Percentiles rank a stretch among this genome's conserved stretches.
These are phyloP conservation scores for Trifolium repens DNA, from an alignment of 306 rosid genomes.

Conservation along the genomic window DNA sequence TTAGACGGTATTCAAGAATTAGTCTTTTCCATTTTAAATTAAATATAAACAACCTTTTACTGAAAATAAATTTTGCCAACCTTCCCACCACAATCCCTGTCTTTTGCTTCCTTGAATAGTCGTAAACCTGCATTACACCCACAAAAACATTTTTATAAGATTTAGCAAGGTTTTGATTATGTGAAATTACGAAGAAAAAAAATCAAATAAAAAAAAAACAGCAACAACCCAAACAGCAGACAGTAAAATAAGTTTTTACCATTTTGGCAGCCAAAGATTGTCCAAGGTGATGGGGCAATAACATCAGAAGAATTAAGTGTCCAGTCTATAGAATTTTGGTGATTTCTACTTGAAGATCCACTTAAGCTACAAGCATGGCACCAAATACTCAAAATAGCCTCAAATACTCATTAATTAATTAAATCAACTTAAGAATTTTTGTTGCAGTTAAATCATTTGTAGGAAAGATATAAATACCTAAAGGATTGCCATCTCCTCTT, in stretches of 20 bases:
- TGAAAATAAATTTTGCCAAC: slow-evolving; percentile 48
- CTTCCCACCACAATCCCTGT: slow-evolving; percentile 70
- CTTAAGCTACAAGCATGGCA: slow-evolving; percentile 57
- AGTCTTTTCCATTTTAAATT: slow-evolving; percentile 30
- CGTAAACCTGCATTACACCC: slow-evolving; percentile 70
- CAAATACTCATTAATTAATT: slow-evolving; percentile 19
- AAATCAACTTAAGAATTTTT: not conserved
- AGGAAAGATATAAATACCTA: slow-evolving; percentile 51
- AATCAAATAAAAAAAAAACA: not conserved
- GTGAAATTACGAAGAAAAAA: not conserved
- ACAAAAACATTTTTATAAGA: slow-evolving; percentile 13
- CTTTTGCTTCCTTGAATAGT: slow-evolving; percentile 89
- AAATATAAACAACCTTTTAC: slow-evolving; percentile 37
- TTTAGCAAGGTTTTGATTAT: slow-evolving; percentile 25
- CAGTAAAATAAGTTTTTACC: slow-evolving; percentile 55
- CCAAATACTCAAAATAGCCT: slow-evolving; percentile 10
- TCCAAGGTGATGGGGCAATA: slow-evolving; percentile 95
- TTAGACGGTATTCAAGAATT: slow-evolving; percentile 31
- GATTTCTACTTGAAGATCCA: slow-evolving; percentile 57
- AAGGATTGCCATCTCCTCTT: slow-evolving; percentile 71
- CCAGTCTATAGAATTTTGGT: slow-evolving; percentile 64
- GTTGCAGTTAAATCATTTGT: slow-evolving; percentile 10
- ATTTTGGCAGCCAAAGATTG: slow-evolving; percentile 91
- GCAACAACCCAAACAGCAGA: slow-evolving; percentile 39
- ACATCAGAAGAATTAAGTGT: slow-evolving; percentile 75